Evolutionary conservation across 164 flowering plant species (phyloP).

Genomic region (Santalum album): DNA sequence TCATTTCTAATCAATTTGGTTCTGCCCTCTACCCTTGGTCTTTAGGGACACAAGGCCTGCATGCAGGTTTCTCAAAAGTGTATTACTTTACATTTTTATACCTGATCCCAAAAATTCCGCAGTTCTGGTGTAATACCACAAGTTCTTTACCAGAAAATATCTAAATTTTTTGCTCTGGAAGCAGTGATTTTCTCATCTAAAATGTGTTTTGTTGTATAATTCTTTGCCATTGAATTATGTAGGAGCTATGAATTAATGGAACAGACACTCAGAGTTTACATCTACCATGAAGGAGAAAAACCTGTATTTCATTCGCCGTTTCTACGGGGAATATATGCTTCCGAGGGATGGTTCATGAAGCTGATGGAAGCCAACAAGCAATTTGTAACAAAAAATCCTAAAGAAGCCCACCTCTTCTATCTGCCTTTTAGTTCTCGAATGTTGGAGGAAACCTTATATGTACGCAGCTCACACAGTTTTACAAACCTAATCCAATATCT

Average conservation of each 20-base stretch:
- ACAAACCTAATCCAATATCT: conserved; percentile 33
- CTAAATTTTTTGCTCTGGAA: too few relatives aligned
- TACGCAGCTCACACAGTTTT: conserved; percentile 43
- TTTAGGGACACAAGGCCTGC: too few relatives aligned
- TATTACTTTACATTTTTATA: too few relatives aligned
- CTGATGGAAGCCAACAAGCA: conserved; percentile 37
- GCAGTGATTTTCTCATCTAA: neutral
- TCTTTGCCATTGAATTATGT: conserved; percentile 5
- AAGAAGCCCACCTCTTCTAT: conserved; percentile 65
- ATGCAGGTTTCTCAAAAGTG: too few relatives aligned
- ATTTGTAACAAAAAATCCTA: conserved; percentile 38
- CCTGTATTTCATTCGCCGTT: conserved; percentile 51
- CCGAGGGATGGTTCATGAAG: conserved; percentile 89
- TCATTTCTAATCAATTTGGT: too few relatives aligned
- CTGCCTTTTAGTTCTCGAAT: conserved; percentile 63
- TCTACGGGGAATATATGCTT: conserved; percentile 61
- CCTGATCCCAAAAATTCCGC: too few relatives aligned
- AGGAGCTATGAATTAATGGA: conserved; percentile 85
- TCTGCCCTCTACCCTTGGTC: too few relatives aligned
- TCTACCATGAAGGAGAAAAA: conserved; percentile 53
- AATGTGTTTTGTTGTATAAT: neutral
- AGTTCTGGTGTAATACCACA: too few relatives aligned
- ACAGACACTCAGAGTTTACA: conserved; percentile 46
- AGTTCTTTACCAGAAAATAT: too few relatives aligned
- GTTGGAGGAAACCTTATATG: conserved; percentile 43